These are phyloP conservation scores for Limtongia smithiae DNA, from an alignment of 805 yeast species.

Conservation along the genomic window DNA sequence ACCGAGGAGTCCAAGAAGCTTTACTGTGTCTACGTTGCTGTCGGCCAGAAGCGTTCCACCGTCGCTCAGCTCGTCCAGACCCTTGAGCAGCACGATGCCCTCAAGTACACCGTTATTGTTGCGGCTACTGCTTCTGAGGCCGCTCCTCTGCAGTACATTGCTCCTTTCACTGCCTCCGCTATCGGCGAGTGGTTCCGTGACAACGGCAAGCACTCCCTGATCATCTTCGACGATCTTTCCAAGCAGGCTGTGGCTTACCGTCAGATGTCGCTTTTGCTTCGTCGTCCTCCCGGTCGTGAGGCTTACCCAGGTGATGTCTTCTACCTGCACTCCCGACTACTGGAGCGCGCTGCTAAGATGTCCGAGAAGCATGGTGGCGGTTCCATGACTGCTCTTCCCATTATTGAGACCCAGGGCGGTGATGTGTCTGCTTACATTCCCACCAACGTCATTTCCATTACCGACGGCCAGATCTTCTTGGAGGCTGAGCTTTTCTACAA, in stretches of 20 bases:
- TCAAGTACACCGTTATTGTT: conserved; percentile 95
- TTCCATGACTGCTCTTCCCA: conserved; percentile 92
- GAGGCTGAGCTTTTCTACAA: conserved; percentile 99
- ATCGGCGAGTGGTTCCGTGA: conserved; percentile 99
- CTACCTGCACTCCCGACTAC: conserved; percentile 91
- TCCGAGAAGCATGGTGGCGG: conserved; percentile 85
- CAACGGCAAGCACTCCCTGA: conserved; percentile 96
- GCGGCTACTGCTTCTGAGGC: conserved; percentile 99
- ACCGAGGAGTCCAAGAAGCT: conserved; percentile 93
- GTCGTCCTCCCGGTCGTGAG: conserved; percentile 97
- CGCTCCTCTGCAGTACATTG: conserved; percentile 99
- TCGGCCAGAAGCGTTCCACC: conserved; percentile 99
- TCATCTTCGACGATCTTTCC: conserved; percentile 95
- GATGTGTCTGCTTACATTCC: conserved; percentile 98
- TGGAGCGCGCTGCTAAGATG: conserved; percentile 98
- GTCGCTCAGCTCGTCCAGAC: conserved; percentile 99
- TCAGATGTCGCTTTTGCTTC: conserved; percentile 94
- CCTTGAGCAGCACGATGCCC: conserved; percentile 95
- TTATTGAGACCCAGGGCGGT: conserved; percentile 98
- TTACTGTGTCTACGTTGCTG: conserved; percentile 99
- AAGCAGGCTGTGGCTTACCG: conserved; percentile 99
- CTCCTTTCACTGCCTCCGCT: conserved; percentile 99
- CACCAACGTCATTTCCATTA: conserved; percentile 95
- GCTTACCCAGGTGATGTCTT: conserved; percentile 97
- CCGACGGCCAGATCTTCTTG: conserved; percentile 97